phyloP scores from a whole-genome alignment of 208 protist species.

The Acanthamoeba divionensis region DNA sequence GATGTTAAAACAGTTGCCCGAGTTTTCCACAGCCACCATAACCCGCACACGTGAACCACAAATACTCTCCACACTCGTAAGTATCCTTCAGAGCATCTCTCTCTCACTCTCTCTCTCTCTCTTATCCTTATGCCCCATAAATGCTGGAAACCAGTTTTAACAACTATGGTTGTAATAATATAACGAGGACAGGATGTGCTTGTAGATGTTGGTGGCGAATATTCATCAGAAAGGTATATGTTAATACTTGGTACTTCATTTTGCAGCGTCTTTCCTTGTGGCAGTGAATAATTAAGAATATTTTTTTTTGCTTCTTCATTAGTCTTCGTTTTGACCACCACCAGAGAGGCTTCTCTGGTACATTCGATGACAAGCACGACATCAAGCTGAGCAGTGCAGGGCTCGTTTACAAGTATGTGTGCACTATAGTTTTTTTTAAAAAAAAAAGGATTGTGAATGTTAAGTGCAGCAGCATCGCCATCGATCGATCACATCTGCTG shows the following conservation, averaged over 20 bases:
- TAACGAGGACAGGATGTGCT: not conserved
- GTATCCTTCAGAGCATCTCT: no score
- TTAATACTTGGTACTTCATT: not conserved
- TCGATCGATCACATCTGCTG: not conserved
- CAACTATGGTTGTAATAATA: no score
- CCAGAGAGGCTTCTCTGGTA: constrained; percentile 87
- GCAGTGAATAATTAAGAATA: not conserved
- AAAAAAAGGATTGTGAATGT: not conserved
- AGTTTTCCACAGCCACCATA: not conserved
- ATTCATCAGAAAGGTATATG: no score
- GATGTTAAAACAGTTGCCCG: not conserved
- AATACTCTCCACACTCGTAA: no score
- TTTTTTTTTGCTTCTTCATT: not conserved
- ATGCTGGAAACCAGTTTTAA: no score
- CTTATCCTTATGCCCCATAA: no score
- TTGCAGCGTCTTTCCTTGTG: not conserved
- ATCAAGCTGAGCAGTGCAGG: constrained; percentile 55
- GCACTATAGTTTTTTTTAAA: not conserved
- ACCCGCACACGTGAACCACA: not conserved
- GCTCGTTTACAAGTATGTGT: constrained; percentile 61
- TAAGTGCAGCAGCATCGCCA: not conserved
- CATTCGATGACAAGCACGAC: constrained; percentile 71
- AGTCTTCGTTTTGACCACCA: constrained; percentile 89
- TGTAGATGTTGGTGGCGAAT: not conserved
- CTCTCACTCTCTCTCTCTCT: no score